A percentile compares a stretch with the other conserved stretches of the same genome.
Evolutionary conservation across 371 early-diverging fungal genomes (phyloP).

Genomic region (Mucor lusitanicus): DNA sequence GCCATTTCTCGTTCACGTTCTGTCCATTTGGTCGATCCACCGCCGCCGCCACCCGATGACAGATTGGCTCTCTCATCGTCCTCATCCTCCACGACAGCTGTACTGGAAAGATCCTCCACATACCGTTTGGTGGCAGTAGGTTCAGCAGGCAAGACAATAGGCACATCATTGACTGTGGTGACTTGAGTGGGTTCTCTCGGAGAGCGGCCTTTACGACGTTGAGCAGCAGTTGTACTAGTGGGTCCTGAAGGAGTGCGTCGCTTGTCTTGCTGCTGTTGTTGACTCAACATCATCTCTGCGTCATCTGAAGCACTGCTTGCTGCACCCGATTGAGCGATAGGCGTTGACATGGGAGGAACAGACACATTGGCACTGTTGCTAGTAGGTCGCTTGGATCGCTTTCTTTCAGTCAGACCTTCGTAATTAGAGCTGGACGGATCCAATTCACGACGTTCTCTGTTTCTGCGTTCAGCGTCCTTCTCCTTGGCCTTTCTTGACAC

Average conservation of each 20-base stretch:
- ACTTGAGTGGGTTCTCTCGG: conserved; percentile 23
- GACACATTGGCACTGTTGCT: neutral
- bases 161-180: neutral
- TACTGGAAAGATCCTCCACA: neutral
- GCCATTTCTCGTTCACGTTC: conserved; percentile 75
- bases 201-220: conserved; percentile 29
- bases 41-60: neutral
- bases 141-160: neutral
- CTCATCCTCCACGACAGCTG: conserved; percentile 3
- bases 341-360: neutral
- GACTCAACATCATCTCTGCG: conserved; percentile 11
- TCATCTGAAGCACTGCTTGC: conserved; percentile 25
- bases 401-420: conserved; percentile 42
- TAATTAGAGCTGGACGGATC: conserved; percentile 47
- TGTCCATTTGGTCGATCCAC: conserved; percentile 60
- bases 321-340: conserved; percentile 1
- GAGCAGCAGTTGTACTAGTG: neutral
- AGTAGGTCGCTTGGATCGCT: conserved; percentile 22
- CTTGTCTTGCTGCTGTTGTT: conserved; percentile 10
- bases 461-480: conserved; percentile 49
- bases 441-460: conserved; percentile 39
- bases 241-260: conserved; percentile 5
- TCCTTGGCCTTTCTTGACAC: conserved; percentile 50
- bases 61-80: conserved; percentile 30
- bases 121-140: neutral